Percentiles rank a stretch among this genome's conserved stretches.
Conservation (phyloP, 148 eudicot genomes). For the Camellia lanceoleosa region DNA sequence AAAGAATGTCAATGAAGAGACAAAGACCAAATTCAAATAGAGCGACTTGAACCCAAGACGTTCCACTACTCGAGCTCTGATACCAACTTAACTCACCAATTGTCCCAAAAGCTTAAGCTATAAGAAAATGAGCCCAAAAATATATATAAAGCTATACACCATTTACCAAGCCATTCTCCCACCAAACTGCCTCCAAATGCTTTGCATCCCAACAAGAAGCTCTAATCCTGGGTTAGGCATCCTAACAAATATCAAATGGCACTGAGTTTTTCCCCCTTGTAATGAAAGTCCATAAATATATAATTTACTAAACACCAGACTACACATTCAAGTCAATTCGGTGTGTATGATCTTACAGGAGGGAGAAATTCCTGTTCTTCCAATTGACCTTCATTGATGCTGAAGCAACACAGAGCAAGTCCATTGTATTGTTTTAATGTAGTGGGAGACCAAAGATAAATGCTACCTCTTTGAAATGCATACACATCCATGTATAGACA, state of each 20-base stretch:
- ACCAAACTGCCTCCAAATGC: slow-evolving; percentile 6
- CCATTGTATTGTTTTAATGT: neutral
- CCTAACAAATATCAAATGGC: neutral
- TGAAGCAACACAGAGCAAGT: neutral
- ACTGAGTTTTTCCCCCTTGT: neutral
- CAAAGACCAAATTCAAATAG: too few relatives aligned
- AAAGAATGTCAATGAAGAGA: too few relatives aligned
- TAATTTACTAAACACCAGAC: neutral
- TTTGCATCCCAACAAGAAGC: neutral
- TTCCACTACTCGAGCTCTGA: too few relatives aligned
- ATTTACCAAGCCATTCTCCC: neutral
- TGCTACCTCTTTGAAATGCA: neutral
- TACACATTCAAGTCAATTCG: neutral
- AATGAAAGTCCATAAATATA: neutral
- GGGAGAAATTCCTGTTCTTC: neutral
- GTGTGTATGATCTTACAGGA: neutral
- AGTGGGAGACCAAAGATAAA: neutral
- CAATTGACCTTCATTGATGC: neutral
- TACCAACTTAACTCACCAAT: too few relatives aligned
- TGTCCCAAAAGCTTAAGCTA: too few relatives aligned
- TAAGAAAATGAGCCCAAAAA: too few relatives aligned
- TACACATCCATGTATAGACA: neutral
- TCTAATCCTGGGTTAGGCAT: neutral
- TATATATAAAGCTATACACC: too few relatives aligned
- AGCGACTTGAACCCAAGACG: too few relatives aligned